These are phyloP conservation scores for Pseudogymnoascus sp. DNA, from an alignment of 2,329 filamentous ascomycete species.

Conservation along the genomic window DNA sequence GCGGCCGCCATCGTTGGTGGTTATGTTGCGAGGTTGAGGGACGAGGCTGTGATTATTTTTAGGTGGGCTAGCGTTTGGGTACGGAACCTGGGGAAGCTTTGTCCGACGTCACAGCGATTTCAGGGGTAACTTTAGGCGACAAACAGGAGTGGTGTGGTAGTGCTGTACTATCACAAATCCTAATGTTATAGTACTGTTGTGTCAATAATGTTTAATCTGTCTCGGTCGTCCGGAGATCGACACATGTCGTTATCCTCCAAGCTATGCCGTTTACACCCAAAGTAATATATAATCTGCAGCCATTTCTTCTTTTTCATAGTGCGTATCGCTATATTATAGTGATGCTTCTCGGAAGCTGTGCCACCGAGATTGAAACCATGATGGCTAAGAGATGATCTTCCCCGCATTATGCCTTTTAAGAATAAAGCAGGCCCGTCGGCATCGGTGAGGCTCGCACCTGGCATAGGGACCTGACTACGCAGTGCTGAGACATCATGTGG, in stretches of 20 bases:
- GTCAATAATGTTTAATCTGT: neutral
- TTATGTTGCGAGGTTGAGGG: slow-evolving; percentile 11
- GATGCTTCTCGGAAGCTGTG: neutral
- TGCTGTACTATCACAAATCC: neutral
- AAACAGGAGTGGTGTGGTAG: neutral
- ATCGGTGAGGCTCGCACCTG: neutral
- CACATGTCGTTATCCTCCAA: neutral
- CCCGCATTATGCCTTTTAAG: neutral
- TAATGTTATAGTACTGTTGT: neutral
- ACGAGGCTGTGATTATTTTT: slow-evolving; percentile 7
- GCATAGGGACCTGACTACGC: neutral
- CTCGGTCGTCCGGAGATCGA: neutral
- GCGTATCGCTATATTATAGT: neutral
- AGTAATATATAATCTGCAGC: neutral
- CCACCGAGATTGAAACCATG: neutral
- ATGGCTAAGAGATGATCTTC: neutral
- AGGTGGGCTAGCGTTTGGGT: neutral
- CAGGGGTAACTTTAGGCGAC: neutral
- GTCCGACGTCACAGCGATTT: neutral
- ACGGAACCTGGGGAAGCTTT: neutral
- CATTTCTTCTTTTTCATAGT: neutral
- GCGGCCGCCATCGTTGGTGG: slow-evolving; percentile 41
- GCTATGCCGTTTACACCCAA: neutral
- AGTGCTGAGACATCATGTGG: neutral
- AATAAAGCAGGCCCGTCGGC: neutral